A percentile compares a stretch with the other conserved stretches of the same genome.
phyloP scores from a whole-genome alignment of 140 eudicot genomes.

The Bidens hawaiensis region DNA sequence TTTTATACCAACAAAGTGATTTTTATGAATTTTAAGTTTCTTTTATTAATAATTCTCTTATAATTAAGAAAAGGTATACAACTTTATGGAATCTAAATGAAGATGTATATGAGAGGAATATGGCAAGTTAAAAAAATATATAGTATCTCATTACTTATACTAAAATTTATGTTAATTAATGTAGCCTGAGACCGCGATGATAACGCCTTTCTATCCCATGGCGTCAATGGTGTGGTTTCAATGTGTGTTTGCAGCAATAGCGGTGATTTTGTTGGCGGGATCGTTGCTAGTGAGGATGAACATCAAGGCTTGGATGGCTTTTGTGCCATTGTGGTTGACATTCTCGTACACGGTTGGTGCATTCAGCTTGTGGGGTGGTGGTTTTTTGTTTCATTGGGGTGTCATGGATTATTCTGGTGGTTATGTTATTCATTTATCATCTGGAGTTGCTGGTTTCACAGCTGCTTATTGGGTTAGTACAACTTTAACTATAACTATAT shows the following conservation, averaged over 20 bases:
- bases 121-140: no score
- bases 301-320: slow-evolving; percentile 73
- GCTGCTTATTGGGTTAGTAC: slow-evolving; percentile 76
- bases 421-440: slow-evolving; percentile 72
- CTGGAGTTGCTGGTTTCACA: slow-evolving; percentile 75
- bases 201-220: slow-evolving; percentile 50
- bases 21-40: no score
- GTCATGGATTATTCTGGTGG: slow-evolving; percentile 80
- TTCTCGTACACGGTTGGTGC: slow-evolving; percentile 73
- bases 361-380: slow-evolving; percentile 76
- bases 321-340: slow-evolving; percentile 70
- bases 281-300: slow-evolving; percentile 76
- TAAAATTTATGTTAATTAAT: background rate
- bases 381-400: slow-evolving; percentile 72
- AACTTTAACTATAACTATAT: background rate
- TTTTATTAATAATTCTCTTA: no score
- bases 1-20: no score
- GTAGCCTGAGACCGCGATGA: slow-evolving; percentile 49
- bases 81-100: no score
- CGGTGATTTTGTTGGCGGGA: slow-evolving; percentile 52
- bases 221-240: slow-evolving; percentile 75
- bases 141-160: background rate
- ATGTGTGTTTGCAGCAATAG: slow-evolving; percentile 59
- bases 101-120: no score
- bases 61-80: no score